phyloP scores from a whole-genome alignment of 2,329 filamentous ascomycete species.

The Diaporthe sp. region DNA sequence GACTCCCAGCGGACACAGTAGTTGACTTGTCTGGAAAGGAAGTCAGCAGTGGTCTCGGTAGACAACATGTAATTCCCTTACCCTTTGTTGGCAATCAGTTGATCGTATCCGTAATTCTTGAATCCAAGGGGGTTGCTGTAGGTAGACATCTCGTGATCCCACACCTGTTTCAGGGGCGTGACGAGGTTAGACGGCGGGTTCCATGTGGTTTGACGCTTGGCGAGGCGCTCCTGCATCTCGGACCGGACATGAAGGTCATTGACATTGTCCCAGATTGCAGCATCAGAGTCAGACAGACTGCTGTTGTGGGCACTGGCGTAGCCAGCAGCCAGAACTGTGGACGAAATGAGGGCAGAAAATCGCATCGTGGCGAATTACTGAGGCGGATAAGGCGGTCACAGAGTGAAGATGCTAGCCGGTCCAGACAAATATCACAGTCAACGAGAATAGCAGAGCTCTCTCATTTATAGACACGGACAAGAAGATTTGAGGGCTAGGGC shows the following conservation, averaged over 20 bases:
- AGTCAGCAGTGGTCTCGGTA: neutral
- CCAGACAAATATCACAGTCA: neutral
- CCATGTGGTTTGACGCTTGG: conserved; percentile 12
- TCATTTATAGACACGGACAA: neutral
- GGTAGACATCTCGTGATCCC: conserved; percentile 18
- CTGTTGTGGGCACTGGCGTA: conserved; percentile 16
- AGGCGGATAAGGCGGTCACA: neutral
- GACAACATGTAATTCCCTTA: neutral
- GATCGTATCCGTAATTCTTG: conserved; percentile 16
- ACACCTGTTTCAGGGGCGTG: conserved; percentile 10
- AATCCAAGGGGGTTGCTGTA: conserved; percentile 20
- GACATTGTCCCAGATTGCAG: conserved; percentile 3
- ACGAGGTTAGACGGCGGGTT: conserved; percentile 13
- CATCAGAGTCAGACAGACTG: conserved; percentile 1
- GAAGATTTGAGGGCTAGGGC: neutral
- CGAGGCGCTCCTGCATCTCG: conserved; percentile 10
- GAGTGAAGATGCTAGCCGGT: neutral
- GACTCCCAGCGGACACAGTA: conserved; percentile 63
- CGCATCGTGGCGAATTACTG: neutral
- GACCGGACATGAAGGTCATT: conserved; percentile 6
- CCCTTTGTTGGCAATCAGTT: conserved; percentile 18
- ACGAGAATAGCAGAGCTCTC: neutral
- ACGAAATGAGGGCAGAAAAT: neutral
- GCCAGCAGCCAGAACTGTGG: conserved; percentile 4
- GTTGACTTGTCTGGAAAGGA: conserved; percentile 46